These are phyloP conservation scores for Blepharisma stoltei DNA, from an alignment of 73 alveolate species.

Conservation along the genomic window DNA sequence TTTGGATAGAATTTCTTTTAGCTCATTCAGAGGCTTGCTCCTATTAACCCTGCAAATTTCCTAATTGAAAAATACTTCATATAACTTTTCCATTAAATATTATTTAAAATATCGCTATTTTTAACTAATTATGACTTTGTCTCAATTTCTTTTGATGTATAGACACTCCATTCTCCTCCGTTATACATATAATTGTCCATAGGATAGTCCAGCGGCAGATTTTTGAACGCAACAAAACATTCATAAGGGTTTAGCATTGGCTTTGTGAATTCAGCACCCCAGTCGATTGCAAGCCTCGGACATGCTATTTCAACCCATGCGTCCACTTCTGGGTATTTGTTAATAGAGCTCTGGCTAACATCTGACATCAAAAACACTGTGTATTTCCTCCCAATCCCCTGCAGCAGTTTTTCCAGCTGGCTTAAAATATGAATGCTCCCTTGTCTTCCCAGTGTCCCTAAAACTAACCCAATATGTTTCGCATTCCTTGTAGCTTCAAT, in stretches of 20 bases:
- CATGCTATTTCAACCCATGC: slow-evolving; percentile 42
- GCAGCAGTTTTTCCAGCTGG: slow-evolving; percentile 73
- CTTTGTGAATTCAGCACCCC: slow-evolving; percentile 88
- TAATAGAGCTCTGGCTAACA: background rate
- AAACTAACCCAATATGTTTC: slow-evolving; percentile 73
- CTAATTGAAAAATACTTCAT: too few relatives aligned
- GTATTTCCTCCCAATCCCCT: slow-evolving; percentile 59
- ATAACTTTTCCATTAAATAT: too few relatives aligned
- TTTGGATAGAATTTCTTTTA: too few relatives aligned
- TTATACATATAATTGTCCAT: slow-evolving; percentile 93
- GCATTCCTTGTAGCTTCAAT: slow-evolving; percentile 76
- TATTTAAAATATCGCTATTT: too few relatives aligned
- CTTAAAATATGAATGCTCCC: slow-evolving; percentile 92
- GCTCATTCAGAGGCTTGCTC: too few relatives aligned
- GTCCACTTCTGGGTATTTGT: slow-evolving; percentile 26
- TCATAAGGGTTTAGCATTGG: slow-evolving; percentile 98
- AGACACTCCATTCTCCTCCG: slow-evolving; percentile 96
- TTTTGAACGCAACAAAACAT: slow-evolving; percentile 73
- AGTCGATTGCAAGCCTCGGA: slow-evolving; percentile 95
- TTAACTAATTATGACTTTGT: too few relatives aligned
- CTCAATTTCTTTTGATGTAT: slow-evolving; percentile 28
- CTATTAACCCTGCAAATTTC: too few relatives aligned
- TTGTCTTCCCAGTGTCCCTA: slow-evolving; percentile 99
- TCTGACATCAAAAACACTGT: slow-evolving; percentile 51
- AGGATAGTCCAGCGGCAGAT: slow-evolving; percentile 65